phyloP scores from a whole-genome alignment of 257 asterid genomes.

The Phtheirospermum japonicum region DNA sequence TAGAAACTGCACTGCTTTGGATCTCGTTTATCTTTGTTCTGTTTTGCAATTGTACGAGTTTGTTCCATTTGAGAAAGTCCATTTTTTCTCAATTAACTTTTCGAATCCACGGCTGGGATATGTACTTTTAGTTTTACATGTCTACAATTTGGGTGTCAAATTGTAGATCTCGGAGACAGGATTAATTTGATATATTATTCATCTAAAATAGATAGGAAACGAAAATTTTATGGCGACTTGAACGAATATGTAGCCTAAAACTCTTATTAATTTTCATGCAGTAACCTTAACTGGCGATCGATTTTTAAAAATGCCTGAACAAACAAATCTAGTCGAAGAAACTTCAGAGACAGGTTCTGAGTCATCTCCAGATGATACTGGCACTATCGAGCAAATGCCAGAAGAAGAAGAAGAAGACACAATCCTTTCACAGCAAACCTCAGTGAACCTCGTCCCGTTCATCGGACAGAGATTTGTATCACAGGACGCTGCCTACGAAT shows the following conservation, averaged over 20 bases:
- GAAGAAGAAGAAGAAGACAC: slow-evolving; percentile 32
- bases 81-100: too few species aligned
- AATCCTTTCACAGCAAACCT: slow-evolving; percentile 49
- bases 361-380: slow-evolving; percentile 58
- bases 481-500: slow-evolving; percentile 61
- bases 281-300: slow-evolving; percentile 26
- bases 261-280: slow-evolving; percentile 12
- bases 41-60: too few species aligned
- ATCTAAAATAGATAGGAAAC: too few species aligned
- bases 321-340: slow-evolving; percentile 31
- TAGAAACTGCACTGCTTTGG: too few species aligned
- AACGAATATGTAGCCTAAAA: background rate
- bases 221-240: background rate
- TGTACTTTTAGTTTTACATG: too few species aligned
- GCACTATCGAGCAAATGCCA: slow-evolving; percentile 55
- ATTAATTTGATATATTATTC: too few species aligned
- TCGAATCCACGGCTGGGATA: too few species aligned
- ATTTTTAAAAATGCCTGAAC: slow-evolving; percentile 36
- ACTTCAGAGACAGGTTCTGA: slow-evolving; percentile 51
- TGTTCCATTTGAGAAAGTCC: too few species aligned
- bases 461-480: slow-evolving; percentile 58
- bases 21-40: too few species aligned
- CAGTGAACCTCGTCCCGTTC: slow-evolving; percentile 53
- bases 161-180: too few species aligned
- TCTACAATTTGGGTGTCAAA: too few species aligned